Evolutionary conservation across 768 basidiomycete species (phyloP).

Genomic region (Lepiota brunneoincarnata): DNA sequence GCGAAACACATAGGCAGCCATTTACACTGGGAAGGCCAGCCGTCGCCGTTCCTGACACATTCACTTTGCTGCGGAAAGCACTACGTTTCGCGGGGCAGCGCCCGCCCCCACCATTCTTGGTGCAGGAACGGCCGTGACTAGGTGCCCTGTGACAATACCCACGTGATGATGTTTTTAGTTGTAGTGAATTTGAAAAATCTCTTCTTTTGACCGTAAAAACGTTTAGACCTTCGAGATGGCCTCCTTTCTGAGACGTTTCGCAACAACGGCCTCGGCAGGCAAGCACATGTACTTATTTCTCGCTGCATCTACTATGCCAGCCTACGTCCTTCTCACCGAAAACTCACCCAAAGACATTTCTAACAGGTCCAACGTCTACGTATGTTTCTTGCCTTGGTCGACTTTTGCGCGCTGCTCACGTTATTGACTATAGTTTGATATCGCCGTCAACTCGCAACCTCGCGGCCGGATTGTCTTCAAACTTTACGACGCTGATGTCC

Average conservation of each 20-base stretch:
- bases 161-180: neutral
- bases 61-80: neutral
- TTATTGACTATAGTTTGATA: constrained; percentile 48
- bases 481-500: constrained; percentile 81
- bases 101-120: neutral
- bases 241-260: constrained; percentile 49
- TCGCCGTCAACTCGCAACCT: constrained; percentile 56
- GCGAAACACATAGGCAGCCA: neutral
- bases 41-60: neutral
- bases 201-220: neutral
- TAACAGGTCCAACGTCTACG: constrained; percentile 16
- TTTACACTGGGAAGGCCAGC: neutral
- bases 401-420: neutral
- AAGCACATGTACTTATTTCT: constrained; percentile 33
- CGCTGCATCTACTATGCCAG: constrained; percentile 26
- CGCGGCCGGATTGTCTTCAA: constrained; percentile 79
- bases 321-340: constrained; percentile 28
- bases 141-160: too few species aligned
- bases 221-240: constrained; percentile 33
- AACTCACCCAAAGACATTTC: constrained; percentile 1
- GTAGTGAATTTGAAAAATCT: neutral
- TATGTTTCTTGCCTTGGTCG: neutral
- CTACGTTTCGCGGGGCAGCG: neutral
- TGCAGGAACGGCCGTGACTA: too few species aligned
- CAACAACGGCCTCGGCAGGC: constrained; percentile 42